A percentile compares a stretch with the other conserved stretches of the same genome.
Evolutionary conservation across 2,329 filamentous ascomycete genomes (phyloP).

Genomic region (Metarhizium sp.): DNA sequence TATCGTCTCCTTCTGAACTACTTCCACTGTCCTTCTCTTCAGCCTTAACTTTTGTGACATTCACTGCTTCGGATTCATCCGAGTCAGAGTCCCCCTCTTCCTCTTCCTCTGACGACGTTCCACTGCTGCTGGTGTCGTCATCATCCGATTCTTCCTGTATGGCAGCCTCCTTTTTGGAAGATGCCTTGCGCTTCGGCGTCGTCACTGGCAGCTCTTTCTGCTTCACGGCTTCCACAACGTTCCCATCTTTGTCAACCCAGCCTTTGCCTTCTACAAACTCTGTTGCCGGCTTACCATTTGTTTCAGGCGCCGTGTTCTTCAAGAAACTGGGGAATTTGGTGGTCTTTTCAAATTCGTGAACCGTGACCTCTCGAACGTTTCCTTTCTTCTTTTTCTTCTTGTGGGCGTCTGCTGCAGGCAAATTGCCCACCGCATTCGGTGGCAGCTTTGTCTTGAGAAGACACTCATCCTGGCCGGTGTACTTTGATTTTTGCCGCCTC

Average conservation of each 20-base stretch:
- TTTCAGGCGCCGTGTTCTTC: conserved; percentile 35
- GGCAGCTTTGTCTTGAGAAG: conserved; percentile 74
- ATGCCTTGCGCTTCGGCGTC: conserved; percentile 13
- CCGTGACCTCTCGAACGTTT: conserved; percentile 44
- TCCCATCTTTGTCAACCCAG: conserved; percentile 75
- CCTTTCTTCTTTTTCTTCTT: conserved; percentile 46
- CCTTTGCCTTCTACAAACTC: conserved; percentile 77
- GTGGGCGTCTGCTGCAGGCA: conserved; percentile 30
- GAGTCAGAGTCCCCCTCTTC: conserved; percentile 22
- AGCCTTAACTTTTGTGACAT: conserved; percentile 10
- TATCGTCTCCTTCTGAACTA: conserved; percentile 10
- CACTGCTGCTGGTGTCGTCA: conserved; percentile 30
- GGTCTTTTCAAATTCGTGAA: conserved; percentile 87
- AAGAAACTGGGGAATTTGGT: conserved; percentile 76
- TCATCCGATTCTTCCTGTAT: conserved; percentile 14
- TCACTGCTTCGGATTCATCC: conserved; percentile 15
- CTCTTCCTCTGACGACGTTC: conserved; percentile 22
- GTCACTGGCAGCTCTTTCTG: conserved; percentile 18
- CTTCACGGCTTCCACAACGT: conserved; percentile 56
- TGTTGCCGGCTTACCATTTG: conserved; percentile 27
- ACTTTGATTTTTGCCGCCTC: conserved; percentile 62
- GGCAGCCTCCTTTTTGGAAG: conserved; percentile 10
- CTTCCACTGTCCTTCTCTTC: conserved; percentile 10
- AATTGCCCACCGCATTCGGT: conserved; percentile 32
- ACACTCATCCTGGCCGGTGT: conserved; percentile 71